phyloP scores from a whole-genome alignment of 176 grass and related monocot genomes.

The Otatea glauca region DNA sequence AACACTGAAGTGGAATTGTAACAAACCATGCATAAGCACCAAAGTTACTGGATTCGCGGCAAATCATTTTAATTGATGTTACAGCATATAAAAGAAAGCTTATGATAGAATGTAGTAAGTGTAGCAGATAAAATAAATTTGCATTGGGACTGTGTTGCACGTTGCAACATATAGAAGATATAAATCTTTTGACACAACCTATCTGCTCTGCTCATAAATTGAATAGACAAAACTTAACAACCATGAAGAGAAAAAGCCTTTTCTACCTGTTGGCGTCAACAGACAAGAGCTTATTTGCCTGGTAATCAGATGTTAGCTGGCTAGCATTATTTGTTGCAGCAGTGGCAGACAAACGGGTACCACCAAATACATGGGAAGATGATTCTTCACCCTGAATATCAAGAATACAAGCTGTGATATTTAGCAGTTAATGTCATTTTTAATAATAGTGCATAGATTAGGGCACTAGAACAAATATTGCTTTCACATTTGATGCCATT shows the following conservation, averaged over 20 bases:
- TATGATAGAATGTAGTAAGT: background rate
- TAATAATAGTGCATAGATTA: slow-evolving; percentile 6
- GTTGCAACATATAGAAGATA: slow-evolving; percentile 16
- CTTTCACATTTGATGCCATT: background rate
- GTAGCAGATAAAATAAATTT: background rate
- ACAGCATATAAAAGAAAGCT: background rate
- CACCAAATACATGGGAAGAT: slow-evolving; percentile 42
- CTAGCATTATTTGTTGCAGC: slow-evolving; percentile 26
- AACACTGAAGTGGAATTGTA: background rate
- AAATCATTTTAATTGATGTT: background rate
- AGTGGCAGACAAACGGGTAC: slow-evolving; percentile 32
- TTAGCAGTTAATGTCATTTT: background rate
- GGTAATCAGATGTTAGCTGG: slow-evolving; percentile 40
- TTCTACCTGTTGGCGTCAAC: slow-evolving; percentile 49
- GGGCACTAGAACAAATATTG: background rate
- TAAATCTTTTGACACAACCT: background rate
- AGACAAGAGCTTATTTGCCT: slow-evolving; percentile 37
- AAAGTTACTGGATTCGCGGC: background rate
- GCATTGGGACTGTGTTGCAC: background rate
- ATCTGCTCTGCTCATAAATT: background rate
- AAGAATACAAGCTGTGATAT: slow-evolving; percentile 25
- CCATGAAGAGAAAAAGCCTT: background rate
- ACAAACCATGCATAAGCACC: slow-evolving; percentile 1
- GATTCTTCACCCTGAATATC: slow-evolving; percentile 56
- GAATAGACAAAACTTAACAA: slow-evolving; percentile 11